These are phyloP conservation scores for Aleurites moluccanus DNA, from an alignment of 441 rosid genomes.

Conservation along the genomic window DNA sequence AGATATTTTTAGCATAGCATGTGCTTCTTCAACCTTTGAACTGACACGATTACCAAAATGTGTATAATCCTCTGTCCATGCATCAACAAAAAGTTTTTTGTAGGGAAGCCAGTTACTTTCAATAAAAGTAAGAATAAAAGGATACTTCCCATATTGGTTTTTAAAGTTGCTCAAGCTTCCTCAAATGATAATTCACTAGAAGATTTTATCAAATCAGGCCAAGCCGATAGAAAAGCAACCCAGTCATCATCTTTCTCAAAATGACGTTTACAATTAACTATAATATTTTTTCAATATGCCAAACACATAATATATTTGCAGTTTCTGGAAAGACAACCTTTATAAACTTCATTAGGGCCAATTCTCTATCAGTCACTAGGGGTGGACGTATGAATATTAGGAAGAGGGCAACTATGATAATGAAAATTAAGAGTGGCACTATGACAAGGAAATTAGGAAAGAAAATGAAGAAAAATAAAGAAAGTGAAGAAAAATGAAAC, in stretches of 20 bases:
- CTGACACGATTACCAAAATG: constrained; percentile 9
- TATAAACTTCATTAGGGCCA: neutral
- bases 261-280: neutral
- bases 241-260: neutral
- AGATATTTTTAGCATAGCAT: constrained; percentile 4
- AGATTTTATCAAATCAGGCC: neutral
- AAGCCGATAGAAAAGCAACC: constrained; percentile 9
- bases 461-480: no score
- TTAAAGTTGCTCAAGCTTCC: neutral
- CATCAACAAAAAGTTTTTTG: constrained; percentile 7
- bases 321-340: neutral
- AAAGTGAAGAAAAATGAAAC: no score
- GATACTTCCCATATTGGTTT: neutral
- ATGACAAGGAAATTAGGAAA: no score
- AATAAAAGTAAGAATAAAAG: neutral
- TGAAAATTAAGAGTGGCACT: no score
- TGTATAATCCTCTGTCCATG: neutral
- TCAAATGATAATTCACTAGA: neutral
- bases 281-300: no score
- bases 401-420: no score
- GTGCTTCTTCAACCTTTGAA: constrained; percentile 12
- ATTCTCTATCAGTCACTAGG: neutral
- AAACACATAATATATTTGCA: neutral
- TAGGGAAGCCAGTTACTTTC: neutral
- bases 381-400: no score